Evolutionary conservation across 2,329 filamentous ascomycete species (phyloP).

Genomic region (Sporothrix brunneoviolacea): DNA sequence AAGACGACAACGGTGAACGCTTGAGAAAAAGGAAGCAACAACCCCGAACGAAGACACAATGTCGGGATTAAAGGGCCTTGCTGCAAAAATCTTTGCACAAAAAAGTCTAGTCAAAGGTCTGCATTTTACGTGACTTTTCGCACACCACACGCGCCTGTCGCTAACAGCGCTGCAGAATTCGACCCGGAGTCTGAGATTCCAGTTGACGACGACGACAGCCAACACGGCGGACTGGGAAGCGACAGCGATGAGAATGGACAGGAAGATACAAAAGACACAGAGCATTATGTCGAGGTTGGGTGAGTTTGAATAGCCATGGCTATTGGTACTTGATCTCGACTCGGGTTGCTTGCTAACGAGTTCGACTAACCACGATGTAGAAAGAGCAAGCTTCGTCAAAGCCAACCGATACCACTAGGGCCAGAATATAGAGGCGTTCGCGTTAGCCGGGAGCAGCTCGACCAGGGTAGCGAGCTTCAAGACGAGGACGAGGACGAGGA

Average conservation of each 20-base stretch:
- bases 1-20: background rate
- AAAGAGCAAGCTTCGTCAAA: slow-evolving; percentile 77
- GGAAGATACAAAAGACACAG: slow-evolving; percentile 58
- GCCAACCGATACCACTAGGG: slow-evolving; percentile 62
- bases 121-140: background rate
- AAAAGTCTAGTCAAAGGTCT: slow-evolving; percentile 57
- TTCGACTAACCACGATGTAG: slow-evolving; percentile 30
- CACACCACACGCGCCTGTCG: no score
- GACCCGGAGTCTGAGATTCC: slow-evolving; percentile 67
- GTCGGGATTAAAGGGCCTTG: slow-evolving; percentile 41
- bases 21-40: no score
- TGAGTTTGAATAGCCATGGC: slow-evolving; percentile 34
- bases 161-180: slow-evolving; percentile 52
- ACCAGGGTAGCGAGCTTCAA: slow-evolving; percentile 32
- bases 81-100: slow-evolving; percentile 55
- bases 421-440: slow-evolving; percentile 73
- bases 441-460: slow-evolving; percentile 63
- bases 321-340: no score
- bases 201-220: slow-evolving; percentile 42
- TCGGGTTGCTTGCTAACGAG: slow-evolving; percentile 7
- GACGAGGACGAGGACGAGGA: slow-evolving; percentile 41
- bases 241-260: slow-evolving; percentile 43
- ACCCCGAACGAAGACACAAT: slow-evolving; percentile 32
- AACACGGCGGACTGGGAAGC: slow-evolving; percentile 31
- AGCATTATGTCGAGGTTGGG: slow-evolving; percentile 79